Evolutionary conservation across 225 moss, liverwort and hornwort species (phyloP), one percentile per base, ranked within the genome.

Genomic region (Ulota crispa): DNA sequence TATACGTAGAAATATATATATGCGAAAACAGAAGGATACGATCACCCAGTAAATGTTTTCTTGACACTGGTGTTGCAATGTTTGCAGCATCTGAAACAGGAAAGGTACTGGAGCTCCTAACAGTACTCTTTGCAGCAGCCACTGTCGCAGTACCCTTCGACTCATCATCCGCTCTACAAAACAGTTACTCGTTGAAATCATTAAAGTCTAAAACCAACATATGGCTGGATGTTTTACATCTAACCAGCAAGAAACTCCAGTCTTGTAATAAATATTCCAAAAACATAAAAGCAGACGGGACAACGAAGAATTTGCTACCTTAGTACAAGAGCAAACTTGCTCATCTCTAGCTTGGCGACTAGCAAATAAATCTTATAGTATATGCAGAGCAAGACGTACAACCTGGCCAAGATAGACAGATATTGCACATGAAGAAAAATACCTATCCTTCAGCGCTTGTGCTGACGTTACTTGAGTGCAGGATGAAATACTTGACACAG

Each of bases 31-130:
- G 16, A 70, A 91, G 96, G 96, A 97, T 97, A 97, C 96, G 93
- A 80, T 94, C 93, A 68, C 82, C 84, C 43, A 91, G 71, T 21
- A 75, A 80, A 79, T 91, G 89, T 80, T 93, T 97, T 81, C 95
- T 93, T 75, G 95, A 95, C 65, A 97, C 92, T 64, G 92, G 90
- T 31, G 91, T 92, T 62, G 94, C 97, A 81, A 94, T 91, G 78
- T 88, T 89, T 37, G 97, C 97, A 87, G 94, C 88, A 87, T 97
- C 97, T 45, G 97, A 97, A 43, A 91, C 95, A 81, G 93, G 90
- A 68, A 97, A 87, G 32, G 83, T 87, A 73, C 84, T 88, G 36
- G 91, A 89, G 85, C 89, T 90, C 88, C 88, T 90, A 78, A 73
- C 64, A 68, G 57, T 83, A 70, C 64, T 83, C 62, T 84, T 85